Evolutionary conservation across 2,329 filamentous ascomycete species (phyloP).

Genomic region (Gliomastix tumulicola): DNA sequence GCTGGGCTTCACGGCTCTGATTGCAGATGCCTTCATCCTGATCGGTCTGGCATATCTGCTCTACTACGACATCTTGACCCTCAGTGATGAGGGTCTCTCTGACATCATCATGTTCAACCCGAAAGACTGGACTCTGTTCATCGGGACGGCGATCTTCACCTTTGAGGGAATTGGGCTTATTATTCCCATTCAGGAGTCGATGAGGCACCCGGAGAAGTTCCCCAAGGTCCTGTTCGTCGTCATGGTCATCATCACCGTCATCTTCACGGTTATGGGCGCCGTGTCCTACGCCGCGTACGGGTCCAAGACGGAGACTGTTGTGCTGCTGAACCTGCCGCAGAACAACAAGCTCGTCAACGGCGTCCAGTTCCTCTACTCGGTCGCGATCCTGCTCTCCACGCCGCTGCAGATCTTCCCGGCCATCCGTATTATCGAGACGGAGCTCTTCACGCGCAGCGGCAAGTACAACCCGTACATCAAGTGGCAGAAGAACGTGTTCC

Average conservation of each 20-base stretch:
- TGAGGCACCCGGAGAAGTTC: conserved; percentile 87
- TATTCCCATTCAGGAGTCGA: conserved; percentile 96
- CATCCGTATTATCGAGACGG: conserved; percentile 93
- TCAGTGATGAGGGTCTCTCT: conserved; percentile 66
- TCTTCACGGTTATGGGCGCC: conserved; percentile 88
- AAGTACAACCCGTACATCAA: conserved; percentile 99
- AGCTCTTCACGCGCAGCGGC: conserved; percentile 85
- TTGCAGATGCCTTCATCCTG: conserved; percentile 92
- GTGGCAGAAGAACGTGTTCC: conserved; percentile 98
- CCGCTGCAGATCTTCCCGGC: conserved; percentile 96
- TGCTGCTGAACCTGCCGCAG: conserved; percentile 92
- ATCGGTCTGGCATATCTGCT: conserved; percentile 89
- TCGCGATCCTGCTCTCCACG: conserved; percentile 92
- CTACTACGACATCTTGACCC: conserved; percentile 87
- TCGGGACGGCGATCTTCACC: conserved; percentile 97
- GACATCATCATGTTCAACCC: conserved; percentile 90
- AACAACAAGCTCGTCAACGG: conserved; percentile 92
- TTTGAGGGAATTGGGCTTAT: conserved; percentile 97
- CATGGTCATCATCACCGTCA: conserved; percentile 89
- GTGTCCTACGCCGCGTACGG: conserved; percentile 95
- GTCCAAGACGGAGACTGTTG: conserved; percentile 90
- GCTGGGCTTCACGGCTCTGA: conserved; percentile 86
- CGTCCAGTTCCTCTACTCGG: conserved; percentile 94
- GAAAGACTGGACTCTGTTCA: conserved; percentile 92
- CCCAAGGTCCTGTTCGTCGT: conserved; percentile 80